phyloP scores from a whole-genome alignment of 2,329 filamentous ascomycete genomes.

The Neoarthrinium moseri region DNA sequence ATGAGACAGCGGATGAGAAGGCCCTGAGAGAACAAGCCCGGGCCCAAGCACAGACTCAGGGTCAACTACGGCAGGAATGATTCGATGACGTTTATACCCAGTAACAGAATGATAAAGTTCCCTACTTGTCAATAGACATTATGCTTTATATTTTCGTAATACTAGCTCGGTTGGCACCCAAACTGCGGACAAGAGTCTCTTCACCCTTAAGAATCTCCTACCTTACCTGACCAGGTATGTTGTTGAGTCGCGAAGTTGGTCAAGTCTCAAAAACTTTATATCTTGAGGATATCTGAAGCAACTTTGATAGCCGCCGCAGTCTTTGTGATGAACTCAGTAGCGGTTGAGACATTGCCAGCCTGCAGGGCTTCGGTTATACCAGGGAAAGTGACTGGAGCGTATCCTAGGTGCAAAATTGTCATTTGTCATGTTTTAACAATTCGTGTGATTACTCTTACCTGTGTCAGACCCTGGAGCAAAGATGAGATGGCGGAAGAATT shows the following conservation, averaged over 20 bases:
- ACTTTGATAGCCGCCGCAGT: conserved; percentile 25
- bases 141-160: no score
- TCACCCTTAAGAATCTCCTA: no score
- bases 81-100: no score
- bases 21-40: no score
- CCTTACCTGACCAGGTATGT: no score
- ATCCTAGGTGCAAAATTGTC: conserved; percentile 18
- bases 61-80: no score
- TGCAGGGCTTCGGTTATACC: conserved; percentile 27
- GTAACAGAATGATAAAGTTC: no score
- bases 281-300: conserved; percentile 24
- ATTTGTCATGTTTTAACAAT: background rate
- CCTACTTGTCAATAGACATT: no score
- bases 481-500: conserved; percentile 45
- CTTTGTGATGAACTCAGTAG: conserved; percentile 23
- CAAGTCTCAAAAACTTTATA: conserved; percentile 7
- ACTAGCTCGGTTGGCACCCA: no score
- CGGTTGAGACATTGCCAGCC: conserved; percentile 23
- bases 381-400: conserved; percentile 28
- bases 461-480: conserved; percentile 48
- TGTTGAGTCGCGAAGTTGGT: background rate
- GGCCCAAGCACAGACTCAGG: no score
- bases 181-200: no score
- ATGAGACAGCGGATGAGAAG: conserved; percentile 31
- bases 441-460: conserved; percentile 28